Evolutionary conservation across 1,139 yeast species (phyloP).

Genomic region (Candida sp.): DNA sequence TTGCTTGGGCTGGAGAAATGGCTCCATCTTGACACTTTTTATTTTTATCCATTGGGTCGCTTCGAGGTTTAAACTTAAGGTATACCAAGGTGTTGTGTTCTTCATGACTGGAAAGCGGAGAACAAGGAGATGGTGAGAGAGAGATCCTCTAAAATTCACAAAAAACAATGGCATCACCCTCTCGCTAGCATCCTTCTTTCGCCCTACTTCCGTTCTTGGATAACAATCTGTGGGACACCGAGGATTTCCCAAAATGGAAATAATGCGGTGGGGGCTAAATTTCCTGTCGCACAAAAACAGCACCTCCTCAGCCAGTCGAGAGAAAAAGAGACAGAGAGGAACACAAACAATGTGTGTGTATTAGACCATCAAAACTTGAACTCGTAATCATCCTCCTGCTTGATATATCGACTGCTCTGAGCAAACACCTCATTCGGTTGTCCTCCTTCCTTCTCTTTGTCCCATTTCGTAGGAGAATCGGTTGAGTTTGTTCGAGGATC

Average conservation of each 20-base stretch:
- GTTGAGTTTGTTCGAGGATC: constrained; percentile 5
- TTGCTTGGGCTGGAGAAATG: no score
- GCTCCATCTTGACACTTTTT: neutral
- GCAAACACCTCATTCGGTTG: no score
- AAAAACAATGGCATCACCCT: no score
- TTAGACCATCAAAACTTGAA: neutral
- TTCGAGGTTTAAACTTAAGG: neutral
- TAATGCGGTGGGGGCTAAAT: neutral
- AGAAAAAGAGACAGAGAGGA: neutral
- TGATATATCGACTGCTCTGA: neutral
- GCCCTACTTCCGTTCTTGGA: neutral
- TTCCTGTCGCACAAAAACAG: no score
- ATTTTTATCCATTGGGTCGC: neutral
- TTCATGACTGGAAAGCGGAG: neutral
- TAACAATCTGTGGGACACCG: neutral
- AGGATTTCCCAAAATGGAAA: neutral
- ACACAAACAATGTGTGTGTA: no score
- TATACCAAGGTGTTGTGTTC: neutral
- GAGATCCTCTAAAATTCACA: neutral
- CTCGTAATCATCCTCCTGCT: neutral
- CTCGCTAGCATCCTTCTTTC: no score
- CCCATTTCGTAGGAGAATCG: neutral
- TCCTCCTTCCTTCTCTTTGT: neutral
- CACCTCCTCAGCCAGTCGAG: no score
- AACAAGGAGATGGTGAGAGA: neutral